Percentiles rank a stretch among this genome's conserved stretches.
These are phyloP conservation scores for Boletus eberwhitei DNA, from an alignment of 768 basidiomycete species.

Conservation along the genomic window DNA sequence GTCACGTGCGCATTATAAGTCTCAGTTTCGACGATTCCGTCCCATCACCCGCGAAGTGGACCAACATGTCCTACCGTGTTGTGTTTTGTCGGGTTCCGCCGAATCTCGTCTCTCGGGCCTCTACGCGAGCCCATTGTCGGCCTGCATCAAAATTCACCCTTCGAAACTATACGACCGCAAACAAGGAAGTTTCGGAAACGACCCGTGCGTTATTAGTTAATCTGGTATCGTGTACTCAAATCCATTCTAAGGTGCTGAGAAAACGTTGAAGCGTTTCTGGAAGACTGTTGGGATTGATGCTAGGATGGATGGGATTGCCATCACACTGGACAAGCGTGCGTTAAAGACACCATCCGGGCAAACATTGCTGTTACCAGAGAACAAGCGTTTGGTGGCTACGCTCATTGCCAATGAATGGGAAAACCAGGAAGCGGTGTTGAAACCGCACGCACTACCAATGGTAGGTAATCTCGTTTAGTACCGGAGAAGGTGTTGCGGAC, in stretches of 20 bases:
- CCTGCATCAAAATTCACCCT: neutral
- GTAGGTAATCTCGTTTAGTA: constrained; percentile 40
- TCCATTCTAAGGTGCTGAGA: constrained; percentile 67
- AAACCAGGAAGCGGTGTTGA: constrained; percentile 78
- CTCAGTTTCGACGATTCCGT: neutral
- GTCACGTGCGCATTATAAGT: constrained; percentile 23
- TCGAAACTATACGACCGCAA: constrained; percentile 14
- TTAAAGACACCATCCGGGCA: constrained; percentile 90
- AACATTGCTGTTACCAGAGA: constrained; percentile 62
- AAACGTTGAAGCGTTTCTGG: constrained; percentile 90
- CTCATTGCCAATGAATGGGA: constrained; percentile 97
- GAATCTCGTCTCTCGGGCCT: neutral
- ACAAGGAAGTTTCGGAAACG: constrained; percentile 52
- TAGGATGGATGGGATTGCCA: constrained; percentile 46
- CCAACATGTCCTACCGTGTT: constrained; percentile 10
- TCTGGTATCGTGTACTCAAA: neutral
- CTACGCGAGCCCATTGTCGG: neutral
- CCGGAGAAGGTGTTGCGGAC: constrained; percentile 7
- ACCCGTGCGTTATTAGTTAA: constrained; percentile 47
- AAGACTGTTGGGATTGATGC: constrained; percentile 78
- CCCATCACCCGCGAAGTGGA: too few relatives aligned
- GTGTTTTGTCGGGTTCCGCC: constrained; percentile 4
- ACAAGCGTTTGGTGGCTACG: constrained; percentile 71
- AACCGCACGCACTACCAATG: constrained; percentile 89
- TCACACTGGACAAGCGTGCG: constrained; percentile 79